Conservation (phyloP, 768 basidiomycete genomes). For the Psilocybe azurescens region DNA sequence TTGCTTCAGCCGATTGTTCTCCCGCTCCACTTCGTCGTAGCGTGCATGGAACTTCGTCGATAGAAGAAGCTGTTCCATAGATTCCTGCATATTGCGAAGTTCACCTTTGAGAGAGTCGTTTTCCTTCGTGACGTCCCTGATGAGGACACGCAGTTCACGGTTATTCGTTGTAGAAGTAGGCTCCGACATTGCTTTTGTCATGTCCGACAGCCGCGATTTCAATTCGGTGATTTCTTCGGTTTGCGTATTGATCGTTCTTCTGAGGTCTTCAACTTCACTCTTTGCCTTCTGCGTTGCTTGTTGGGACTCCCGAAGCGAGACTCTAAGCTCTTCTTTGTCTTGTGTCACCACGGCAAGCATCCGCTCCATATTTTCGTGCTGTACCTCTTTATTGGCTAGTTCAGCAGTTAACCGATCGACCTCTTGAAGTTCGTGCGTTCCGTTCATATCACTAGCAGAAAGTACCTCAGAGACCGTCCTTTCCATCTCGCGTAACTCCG, state of each 20-base stretch:
- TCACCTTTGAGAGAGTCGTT: conserved; percentile 43
- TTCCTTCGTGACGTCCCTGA: conserved; percentile 45
- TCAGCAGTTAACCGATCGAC: conserved; percentile 31
- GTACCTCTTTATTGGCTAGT: conserved; percentile 26
- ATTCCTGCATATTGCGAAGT: conserved; percentile 39
- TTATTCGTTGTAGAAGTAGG: conserved; percentile 31
- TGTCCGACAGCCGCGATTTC: conserved; percentile 33
- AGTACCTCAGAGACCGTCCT: conserved; percentile 31
- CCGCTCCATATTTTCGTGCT: conserved; percentile 35
- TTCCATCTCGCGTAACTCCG: conserved; percentile 34
- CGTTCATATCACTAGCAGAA: conserved; percentile 28
- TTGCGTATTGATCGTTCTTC: conserved; percentile 26
- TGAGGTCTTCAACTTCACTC: conserved; percentile 29
- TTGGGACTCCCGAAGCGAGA: conserved; percentile 29
- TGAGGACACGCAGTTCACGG: conserved; percentile 40
- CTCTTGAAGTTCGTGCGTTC: conserved; percentile 31
- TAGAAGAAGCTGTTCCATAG: conserved; percentile 40
- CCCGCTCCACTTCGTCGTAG: conserved; percentile 36
- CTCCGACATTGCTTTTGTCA: conserved; percentile 36
- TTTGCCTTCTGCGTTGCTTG: conserved; percentile 26
- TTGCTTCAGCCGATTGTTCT: conserved; percentile 36
- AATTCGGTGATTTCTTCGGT: conserved; percentile 35
- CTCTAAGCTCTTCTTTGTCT: conserved; percentile 31
- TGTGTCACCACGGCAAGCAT: conserved; percentile 34
- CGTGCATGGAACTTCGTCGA: conserved; percentile 34